Conservation (phyloP, 805 yeast genomes). For the Candida taoyuanica region DNA sequence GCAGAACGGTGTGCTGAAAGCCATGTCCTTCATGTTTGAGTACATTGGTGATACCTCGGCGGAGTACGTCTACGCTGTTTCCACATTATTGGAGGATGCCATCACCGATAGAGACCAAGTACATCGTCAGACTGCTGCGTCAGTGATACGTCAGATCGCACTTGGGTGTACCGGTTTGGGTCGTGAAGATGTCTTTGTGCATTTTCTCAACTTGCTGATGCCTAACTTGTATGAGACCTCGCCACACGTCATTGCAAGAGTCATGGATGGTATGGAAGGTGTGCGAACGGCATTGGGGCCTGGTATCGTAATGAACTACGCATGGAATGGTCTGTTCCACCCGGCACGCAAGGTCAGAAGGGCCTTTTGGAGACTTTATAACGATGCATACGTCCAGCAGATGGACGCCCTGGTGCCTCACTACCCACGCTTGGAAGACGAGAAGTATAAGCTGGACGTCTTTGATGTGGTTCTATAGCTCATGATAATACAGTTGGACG, state of each 20-base stretch:
- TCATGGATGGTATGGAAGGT: constrained; percentile 75
- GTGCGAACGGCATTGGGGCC: constrained; percentile 68
- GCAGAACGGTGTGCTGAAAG: constrained; percentile 91
- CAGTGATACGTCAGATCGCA: constrained; percentile 78
- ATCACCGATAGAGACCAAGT: constrained; percentile 86
- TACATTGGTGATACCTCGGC: constrained; percentile 77
- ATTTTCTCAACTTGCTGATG: constrained; percentile 70
- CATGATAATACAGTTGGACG: too few relatives aligned
- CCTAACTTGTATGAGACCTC: constrained; percentile 94
- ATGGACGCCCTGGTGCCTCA: constrained; percentile 76
- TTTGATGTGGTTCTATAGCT: constrained; percentile 22
- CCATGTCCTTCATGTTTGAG: constrained; percentile 87
- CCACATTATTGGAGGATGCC: constrained; percentile 84
- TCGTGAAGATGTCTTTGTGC: constrained; percentile 77
- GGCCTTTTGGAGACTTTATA: constrained; percentile 84
- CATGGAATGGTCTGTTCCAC: constrained; percentile 88
- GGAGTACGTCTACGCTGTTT: constrained; percentile 76
- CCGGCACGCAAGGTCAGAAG: constrained; percentile 84
- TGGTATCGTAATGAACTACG: constrained; percentile 68
- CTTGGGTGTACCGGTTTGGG: constrained; percentile 72
- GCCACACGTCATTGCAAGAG: constrained; percentile 86
- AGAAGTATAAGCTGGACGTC: constrained; percentile 16
- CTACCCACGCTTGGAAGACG: constrained; percentile 57
- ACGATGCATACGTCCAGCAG: constrained; percentile 67
- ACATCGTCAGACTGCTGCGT: constrained; percentile 93